These are phyloP conservation scores for Cucurbita maxima DNA, from an alignment of 306 rosid genomes.

Conservation along the genomic window DNA sequence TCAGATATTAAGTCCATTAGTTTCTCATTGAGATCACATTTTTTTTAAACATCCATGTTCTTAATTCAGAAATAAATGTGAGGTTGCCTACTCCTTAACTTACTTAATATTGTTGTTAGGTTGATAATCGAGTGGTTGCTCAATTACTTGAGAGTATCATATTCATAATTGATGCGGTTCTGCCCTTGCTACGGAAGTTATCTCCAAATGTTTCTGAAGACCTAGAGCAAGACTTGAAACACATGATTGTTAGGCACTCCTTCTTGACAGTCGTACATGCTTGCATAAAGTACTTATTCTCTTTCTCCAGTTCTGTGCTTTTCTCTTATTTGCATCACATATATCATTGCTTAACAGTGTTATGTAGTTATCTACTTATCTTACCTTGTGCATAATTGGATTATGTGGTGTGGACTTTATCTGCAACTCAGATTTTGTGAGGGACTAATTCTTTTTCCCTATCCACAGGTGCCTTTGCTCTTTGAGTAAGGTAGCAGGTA, in stretches of 20 bases:
- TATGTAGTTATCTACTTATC: neutral
- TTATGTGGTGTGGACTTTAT: neutral
- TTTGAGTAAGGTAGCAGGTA: constrained; percentile 67
- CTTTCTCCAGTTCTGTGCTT: neutral
- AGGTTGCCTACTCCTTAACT: constrained; percentile 6
- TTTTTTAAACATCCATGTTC: neutral
- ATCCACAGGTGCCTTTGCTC: constrained; percentile 78
- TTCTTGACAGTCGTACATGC: constrained; percentile 98
- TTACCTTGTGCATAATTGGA: neutral
- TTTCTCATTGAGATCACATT: neutral
- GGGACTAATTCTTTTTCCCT: constrained; percentile 9
- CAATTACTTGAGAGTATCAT: constrained; percentile 77
- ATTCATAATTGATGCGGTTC: constrained; percentile 80
- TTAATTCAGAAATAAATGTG: neutral
- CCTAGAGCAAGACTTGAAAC: constrained; percentile 83
- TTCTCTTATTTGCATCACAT: neutral
- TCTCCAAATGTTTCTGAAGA: constrained; percentile 73
- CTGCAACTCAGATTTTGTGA: neutral
- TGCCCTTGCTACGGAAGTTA: constrained; percentile 71
- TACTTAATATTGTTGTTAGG: constrained; percentile 34
- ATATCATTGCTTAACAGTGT: neutral
- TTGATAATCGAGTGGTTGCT: constrained; percentile 64
- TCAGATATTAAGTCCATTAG: neutral
- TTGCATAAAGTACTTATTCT: constrained; percentile 68
- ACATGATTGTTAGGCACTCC: constrained; percentile 83